Conservation (phyloP, 2,329 filamentous ascomycete species). For the Aspergillus sp. region DNA sequence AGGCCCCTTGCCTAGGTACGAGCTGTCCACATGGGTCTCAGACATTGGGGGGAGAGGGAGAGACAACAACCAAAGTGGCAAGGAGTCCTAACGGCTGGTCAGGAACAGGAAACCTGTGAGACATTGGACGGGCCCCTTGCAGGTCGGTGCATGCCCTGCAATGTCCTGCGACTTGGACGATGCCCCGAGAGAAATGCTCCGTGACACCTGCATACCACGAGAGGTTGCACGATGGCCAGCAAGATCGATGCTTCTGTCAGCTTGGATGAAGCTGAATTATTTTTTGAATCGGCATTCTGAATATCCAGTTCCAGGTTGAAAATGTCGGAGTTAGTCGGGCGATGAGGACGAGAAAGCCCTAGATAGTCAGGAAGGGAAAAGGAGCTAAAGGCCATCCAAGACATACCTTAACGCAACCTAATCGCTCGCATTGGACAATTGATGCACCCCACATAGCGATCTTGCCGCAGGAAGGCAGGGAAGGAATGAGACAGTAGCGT, state of each 20-base stretch:
- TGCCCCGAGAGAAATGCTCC: slow-evolving; percentile 1
- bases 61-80: neutral
- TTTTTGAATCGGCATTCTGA: neutral
- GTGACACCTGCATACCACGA: slow-evolving; percentile 15
- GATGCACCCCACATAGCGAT: slow-evolving; percentile 7
- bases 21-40: slow-evolving; percentile 9
- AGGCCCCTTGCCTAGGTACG: slow-evolving; percentile 11
- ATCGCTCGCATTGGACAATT: neutral
- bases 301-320: neutral
- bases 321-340: neutral
- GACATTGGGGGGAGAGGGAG: neutral
- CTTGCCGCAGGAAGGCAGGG: slow-evolving; percentile 5
- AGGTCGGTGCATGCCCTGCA: slow-evolving; percentile 9
- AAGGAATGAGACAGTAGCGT: slow-evolving; percentile 16
- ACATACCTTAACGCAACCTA: neutral
- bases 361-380: neutral
- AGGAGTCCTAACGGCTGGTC: neutral
- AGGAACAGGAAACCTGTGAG: neutral
- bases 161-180: slow-evolving; percentile 12
- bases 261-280: too few species aligned
- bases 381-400: neutral
- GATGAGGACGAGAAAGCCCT: neutral
- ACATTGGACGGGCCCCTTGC: slow-evolving; percentile 2
- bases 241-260: neutral
- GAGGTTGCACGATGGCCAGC: neutral